Conservation (phyloP, 345 rosid species). For the Geranium rotundifolium region DNA sequence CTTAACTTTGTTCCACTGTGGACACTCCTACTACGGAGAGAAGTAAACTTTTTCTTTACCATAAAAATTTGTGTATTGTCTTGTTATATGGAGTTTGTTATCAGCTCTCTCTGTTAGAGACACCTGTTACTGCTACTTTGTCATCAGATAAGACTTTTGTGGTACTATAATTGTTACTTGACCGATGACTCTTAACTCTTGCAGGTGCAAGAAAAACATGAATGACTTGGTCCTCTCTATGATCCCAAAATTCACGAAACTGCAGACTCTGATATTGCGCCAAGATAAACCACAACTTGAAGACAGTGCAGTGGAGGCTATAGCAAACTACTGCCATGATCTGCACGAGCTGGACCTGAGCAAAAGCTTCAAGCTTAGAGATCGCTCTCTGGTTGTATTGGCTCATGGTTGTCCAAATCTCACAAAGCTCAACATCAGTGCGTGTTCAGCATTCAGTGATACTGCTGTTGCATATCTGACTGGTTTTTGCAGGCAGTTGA, state of each 20-base stretch:
- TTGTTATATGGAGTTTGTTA: no score
- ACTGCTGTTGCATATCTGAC: slow-evolving; percentile 50
- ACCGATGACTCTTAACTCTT: background rate
- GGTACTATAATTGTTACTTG: background rate
- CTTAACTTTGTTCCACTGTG: no score
- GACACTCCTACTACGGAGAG: no score
- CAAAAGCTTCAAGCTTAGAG: slow-evolving; percentile 85
- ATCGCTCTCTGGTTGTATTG: slow-evolving; percentile 49
- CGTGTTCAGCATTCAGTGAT: slow-evolving; percentile 69
- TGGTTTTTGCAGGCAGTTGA: slow-evolving; percentile 46
- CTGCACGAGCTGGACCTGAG: slow-evolving; percentile 86
- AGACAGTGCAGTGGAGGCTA: slow-evolving; percentile 67
- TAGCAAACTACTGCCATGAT: slow-evolving; percentile 70
- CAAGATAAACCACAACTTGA: slow-evolving; percentile 89
- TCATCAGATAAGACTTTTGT: background rate
- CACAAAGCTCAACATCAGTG: slow-evolving; percentile 80
- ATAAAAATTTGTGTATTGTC: no score
- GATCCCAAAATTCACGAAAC: slow-evolving; percentile 64
- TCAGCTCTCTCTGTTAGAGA: no score
- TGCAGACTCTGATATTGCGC: slow-evolving; percentile 59
- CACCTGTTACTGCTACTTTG: background rate
- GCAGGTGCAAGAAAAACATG: slow-evolving; percentile 80
- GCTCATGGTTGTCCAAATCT: slow-evolving; percentile 85
- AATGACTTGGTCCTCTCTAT: slow-evolving; percentile 71
- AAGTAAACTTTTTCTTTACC: no score